phyloP scores from a whole-genome alignment of 2,329 filamentous ascomycete genomes.

The Colletotrichum graminicola region DNA sequence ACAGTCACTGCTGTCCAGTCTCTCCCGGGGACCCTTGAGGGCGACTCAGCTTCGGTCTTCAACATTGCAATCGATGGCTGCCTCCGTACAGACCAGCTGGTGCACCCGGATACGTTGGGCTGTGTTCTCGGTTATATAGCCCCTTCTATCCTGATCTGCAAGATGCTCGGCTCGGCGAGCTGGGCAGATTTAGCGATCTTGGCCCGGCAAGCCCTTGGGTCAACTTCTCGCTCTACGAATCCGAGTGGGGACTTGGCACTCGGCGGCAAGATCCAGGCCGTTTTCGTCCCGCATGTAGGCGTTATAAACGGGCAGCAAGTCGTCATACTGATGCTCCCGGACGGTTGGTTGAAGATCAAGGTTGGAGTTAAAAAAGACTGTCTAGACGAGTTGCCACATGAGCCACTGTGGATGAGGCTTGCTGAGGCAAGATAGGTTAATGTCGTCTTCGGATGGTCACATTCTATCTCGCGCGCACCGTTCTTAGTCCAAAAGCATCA shows the following conservation, averaged over 20 bases:
- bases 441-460: too few relatives aligned
- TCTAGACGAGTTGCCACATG: conserved; percentile 47
- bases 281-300: conserved; percentile 50
- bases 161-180: conserved; percentile 47
- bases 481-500: too few relatives aligned
- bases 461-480: too few relatives aligned
- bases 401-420: conserved; percentile 46
- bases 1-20: conserved; percentile 40
- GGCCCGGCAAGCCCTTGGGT: conserved; percentile 53
- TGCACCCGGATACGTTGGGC: conserved; percentile 53
- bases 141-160: conserved; percentile 46
- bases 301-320: conserved; percentile 51
- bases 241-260: conserved; percentile 51
- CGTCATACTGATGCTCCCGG: conserved; percentile 49
- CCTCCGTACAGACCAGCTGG: conserved; percentile 49
- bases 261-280: conserved; percentile 46
- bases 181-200: conserved; percentile 51
- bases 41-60: conserved; percentile 51
- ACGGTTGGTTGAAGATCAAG: conserved; percentile 52
- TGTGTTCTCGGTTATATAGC: conserved; percentile 55
- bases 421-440: conserved; percentile 14
- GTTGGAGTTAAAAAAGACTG: conserved; percentile 50
- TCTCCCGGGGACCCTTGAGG: conserved; percentile 31
- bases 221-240: conserved; percentile 49
- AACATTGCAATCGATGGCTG: conserved; percentile 55